Percentiles rank a stretch among this genome's conserved stretches.
Conservation (phyloP, 331 rosid genomes). For the Malus hybrid region DNA sequence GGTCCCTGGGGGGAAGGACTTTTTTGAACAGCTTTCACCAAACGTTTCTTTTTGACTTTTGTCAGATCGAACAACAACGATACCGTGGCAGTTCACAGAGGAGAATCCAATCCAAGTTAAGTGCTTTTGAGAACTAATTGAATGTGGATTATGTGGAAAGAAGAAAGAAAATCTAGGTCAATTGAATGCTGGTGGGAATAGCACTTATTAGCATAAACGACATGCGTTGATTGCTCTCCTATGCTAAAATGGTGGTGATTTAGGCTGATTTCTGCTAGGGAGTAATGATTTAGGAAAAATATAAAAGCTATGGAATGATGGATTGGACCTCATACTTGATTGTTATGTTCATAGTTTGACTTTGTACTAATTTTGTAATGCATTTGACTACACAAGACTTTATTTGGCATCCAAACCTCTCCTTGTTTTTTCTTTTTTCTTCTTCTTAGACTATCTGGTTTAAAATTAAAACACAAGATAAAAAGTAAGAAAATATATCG, state of each 20-base stretch:
- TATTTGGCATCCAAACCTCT: background rate
- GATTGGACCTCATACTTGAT: slow-evolving; percentile 1
- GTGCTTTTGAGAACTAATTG: background rate
- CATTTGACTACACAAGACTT: background rate
- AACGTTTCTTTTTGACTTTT: slow-evolving; percentile 17
- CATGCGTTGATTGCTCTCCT: slow-evolving; percentile 36
- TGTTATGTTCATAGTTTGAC: background rate
- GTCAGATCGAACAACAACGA: background rate
- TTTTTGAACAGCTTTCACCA: slow-evolving; percentile 3
- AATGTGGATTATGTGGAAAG: background rate
- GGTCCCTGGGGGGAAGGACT: slow-evolving; percentile 27
- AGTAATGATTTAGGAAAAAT: too few species aligned
- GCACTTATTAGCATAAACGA: background rate
- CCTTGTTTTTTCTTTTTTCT: background rate
- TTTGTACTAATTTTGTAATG: background rate
- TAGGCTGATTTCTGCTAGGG: background rate
- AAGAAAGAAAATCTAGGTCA: slow-evolving; percentile 17
- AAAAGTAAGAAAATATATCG: too few species aligned
- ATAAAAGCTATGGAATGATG: background rate
- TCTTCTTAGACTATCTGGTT: too few species aligned
- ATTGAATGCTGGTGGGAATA: slow-evolving; percentile 18
- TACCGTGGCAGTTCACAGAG: background rate
- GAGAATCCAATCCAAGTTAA: background rate
- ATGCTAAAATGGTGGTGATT: background rate
- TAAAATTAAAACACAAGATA: too few species aligned